phyloP scores from a whole-genome alignment of 2,329 filamentous ascomycete genomes.

The Botrytis aclada region DNA sequence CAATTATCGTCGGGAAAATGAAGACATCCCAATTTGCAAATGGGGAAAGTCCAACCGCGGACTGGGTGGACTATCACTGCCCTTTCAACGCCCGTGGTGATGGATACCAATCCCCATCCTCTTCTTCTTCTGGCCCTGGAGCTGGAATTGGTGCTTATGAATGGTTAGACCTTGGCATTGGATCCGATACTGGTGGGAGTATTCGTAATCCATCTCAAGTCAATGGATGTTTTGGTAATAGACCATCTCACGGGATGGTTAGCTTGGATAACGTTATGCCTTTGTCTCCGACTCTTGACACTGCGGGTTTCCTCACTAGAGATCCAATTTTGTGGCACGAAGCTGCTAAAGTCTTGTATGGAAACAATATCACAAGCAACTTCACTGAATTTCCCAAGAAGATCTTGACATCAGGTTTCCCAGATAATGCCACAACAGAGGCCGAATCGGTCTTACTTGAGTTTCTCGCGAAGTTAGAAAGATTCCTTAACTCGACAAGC shows the following conservation, averaged over 20 bases:
- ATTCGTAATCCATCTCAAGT: conserved; percentile 48
- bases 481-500: conserved; percentile 42
- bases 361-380: conserved; percentile 45
- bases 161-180: conserved; percentile 50
- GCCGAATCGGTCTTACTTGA: conserved; percentile 42
- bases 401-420: conserved; percentile 45
- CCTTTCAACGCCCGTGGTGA: conserved; percentile 47
- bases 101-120: conserved; percentile 46
- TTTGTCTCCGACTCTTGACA: conserved; percentile 47
- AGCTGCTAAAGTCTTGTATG: conserved; percentile 46
- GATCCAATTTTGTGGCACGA: conserved; percentile 44
- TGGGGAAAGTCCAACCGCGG: conserved; percentile 45
- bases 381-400: conserved; percentile 42
- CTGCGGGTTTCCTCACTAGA: conserved; percentile 46
- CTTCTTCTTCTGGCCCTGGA: conserved; percentile 47
- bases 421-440: conserved; percentile 38
- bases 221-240: conserved; percentile 50
- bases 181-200: conserved; percentile 48
- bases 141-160: conserved; percentile 45
- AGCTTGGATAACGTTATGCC: conserved; percentile 48
- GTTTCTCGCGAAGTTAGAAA: conserved; percentile 44
- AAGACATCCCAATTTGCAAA: conserved; percentile 49
- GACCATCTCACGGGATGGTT: conserved; percentile 46
- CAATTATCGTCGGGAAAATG: conserved; percentile 53
- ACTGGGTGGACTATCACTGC: conserved; percentile 45